Percentiles rank a stretch among this genome's conserved stretches.
Evolutionary conservation across 768 basidiomycete genomes (phyloP).

Genomic region (Rhodotorula paludigena): DNA sequence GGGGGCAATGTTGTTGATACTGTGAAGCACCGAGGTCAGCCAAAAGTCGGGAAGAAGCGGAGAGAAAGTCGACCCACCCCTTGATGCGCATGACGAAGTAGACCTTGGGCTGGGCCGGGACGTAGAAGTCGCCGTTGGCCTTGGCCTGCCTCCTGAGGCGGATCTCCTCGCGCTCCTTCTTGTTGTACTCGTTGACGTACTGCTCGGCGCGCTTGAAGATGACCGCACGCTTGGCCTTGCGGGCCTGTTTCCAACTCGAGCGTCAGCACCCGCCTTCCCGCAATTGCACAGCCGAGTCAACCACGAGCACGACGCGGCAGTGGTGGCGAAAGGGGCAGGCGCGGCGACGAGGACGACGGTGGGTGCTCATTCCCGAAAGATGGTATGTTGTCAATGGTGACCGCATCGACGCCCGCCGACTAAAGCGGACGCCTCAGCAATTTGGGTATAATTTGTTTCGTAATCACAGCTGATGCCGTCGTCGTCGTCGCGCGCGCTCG

Average conservation of each 20-base stretch:
- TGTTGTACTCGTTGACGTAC: slow-evolving; percentile 93
- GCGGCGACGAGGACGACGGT: background rate
- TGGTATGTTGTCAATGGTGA: slow-evolving; percentile 35
- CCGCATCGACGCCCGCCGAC: slow-evolving; percentile 31
- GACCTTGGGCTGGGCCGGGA: slow-evolving; percentile 91
- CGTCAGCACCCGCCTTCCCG: background rate
- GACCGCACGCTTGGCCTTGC: slow-evolving; percentile 87
- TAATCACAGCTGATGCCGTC: slow-evolving; percentile 41
- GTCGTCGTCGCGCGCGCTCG: background rate
- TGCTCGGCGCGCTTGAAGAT: slow-evolving; percentile 99
- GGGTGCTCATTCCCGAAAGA: slow-evolving; percentile 53
- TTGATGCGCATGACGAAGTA: slow-evolving; percentile 97
- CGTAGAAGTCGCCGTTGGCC: slow-evolving; percentile 90
- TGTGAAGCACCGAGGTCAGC: slow-evolving; percentile 44
- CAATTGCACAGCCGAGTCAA: no score
- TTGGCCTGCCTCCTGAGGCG: slow-evolving; percentile 89
- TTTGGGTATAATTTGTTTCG: slow-evolving; percentile 47
- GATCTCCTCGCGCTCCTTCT: slow-evolving; percentile 92
- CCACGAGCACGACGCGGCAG: no score
- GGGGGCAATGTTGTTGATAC: slow-evolving; percentile 99
- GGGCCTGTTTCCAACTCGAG: slow-evolving; percentile 56
- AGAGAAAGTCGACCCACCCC: slow-evolving; percentile 63
- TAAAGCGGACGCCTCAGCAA: slow-evolving; percentile 46
- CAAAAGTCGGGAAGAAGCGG: background rate
- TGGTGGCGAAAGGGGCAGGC: no score